Evolutionary conservation across 2,329 filamentous ascomycete species (phyloP).

Genomic region (Beauveria brongniartii): DNA sequence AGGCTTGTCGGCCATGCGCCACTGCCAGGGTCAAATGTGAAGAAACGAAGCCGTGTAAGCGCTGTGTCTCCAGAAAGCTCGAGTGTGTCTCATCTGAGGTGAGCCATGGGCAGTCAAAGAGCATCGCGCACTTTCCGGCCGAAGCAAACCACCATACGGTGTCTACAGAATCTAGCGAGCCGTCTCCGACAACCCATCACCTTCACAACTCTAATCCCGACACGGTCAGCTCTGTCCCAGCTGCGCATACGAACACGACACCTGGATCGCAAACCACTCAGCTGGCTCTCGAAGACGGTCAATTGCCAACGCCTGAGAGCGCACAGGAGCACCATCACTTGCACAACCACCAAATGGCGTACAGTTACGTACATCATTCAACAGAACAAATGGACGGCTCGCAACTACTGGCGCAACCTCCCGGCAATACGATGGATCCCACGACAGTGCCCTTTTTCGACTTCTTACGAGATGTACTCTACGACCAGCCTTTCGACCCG

Average conservation of each 20-base stretch:
- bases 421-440: slow-evolving; percentile 20
- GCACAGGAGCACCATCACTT: slow-evolving; percentile 12
- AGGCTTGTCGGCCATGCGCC: slow-evolving; percentile 45
- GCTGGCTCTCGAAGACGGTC: slow-evolving; percentile 25
- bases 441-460: slow-evolving; percentile 37
- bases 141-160: slow-evolving; percentile 16
- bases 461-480: slow-evolving; percentile 43
- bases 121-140: slow-evolving; percentile 34
- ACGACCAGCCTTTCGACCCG: slow-evolving; percentile 33
- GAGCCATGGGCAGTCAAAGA: slow-evolving; percentile 33
- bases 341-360: slow-evolving; percentile 9
- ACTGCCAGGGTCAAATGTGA: slow-evolving; percentile 47
- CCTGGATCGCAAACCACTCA: slow-evolving; percentile 19
- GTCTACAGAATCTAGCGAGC: slow-evolving; percentile 2
- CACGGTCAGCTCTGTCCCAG: slow-evolving; percentile 14
- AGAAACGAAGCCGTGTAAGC: slow-evolving; percentile 44
- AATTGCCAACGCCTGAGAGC: slow-evolving; percentile 27
- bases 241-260: slow-evolving; percentile 18
- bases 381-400: slow-evolving; percentile 1
- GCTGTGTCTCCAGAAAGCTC: slow-evolving; percentile 40
- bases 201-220: not conserved
- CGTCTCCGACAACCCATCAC: slow-evolving; percentile 10
- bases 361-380: not conserved
- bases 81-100: slow-evolving; percentile 32
- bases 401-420: slow-evolving; percentile 14